Evolutionary conservation across 208 protist species (phyloP), one percentile per base, ranked within the genome.

Genomic region (Trypanosoma theileri): DNA sequence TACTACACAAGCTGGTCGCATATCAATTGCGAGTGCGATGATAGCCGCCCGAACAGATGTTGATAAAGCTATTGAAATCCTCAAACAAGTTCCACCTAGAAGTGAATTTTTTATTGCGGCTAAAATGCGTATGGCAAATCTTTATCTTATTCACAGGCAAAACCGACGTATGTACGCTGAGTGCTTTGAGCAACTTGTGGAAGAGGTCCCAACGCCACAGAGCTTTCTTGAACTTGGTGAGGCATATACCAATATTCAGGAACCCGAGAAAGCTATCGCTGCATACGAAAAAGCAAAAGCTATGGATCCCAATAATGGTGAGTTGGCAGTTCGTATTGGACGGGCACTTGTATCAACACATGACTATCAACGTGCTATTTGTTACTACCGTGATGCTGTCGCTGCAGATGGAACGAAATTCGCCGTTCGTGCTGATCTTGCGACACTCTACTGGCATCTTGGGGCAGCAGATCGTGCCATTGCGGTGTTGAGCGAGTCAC

Each of bases 281-380:
- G 90, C 91, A 3, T 97, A 94, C 65, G 88, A 97, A 66, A 89
- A 94, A 54, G 93, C 91, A 22, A 80, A 82, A 48, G 81, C 86
- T 26, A 73, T 97, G 57, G 92, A 86, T 52, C 88, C 87, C 17
- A 80, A 89, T 24, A 98, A 87, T 75, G 69, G 70, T 24, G 80
- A 87, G 31, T 81, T 98, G 21, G 85, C 89, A 17, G 82, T 91
- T 45, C 95, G 95, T 60, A 98, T 98, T 71, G 97, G 95, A 19
- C 85, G 91, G 11, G 88, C 93, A 17, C 79, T 98, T 55, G 94
- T 98, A 59, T 79, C 85, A 17, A 95, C 92, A 19, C 96, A 98
- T 80, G 91, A 98, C 75, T 98, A 97, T 73, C 73, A 86, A 51
- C 85, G 90, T 53, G 96, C 95, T 0, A 85, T 98, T 28, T 73